phyloP scores from a whole-genome alignment of 805 yeast species.

The Wickerhamomyces hampshirensis region DNA sequence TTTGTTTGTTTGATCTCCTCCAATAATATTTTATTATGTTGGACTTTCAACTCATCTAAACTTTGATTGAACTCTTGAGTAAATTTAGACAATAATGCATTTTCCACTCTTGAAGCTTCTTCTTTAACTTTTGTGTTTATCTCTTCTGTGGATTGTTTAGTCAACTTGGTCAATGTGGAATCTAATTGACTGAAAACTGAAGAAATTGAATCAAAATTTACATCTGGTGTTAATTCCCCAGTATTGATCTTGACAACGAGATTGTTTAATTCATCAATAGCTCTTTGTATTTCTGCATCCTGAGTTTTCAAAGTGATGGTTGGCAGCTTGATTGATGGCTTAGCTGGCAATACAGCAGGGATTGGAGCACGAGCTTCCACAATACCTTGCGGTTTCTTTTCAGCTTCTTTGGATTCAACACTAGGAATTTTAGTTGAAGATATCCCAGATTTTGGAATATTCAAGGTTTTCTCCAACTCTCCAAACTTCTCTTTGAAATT shows the following conservation, averaged over 20 bases:
- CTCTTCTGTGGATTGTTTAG: constrained; percentile 8
- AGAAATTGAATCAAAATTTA: constrained; percentile 12
- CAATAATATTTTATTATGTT: constrained; percentile 51
- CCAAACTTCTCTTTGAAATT: constrained; percentile 34
- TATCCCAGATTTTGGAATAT: constrained; percentile 37
- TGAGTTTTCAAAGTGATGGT: constrained; percentile 27
- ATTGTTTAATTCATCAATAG: constrained; percentile 22
- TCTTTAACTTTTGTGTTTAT: constrained; percentile 19
- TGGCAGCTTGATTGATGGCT: constrained; percentile 14
- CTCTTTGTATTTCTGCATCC: constrained; percentile 23
- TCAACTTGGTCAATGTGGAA: constrained; percentile 14
- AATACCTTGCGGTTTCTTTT: constrained; percentile 8
- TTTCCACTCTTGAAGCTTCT: constrained; percentile 35
- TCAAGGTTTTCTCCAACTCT: constrained; percentile 34
- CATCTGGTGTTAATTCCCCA: constrained; percentile 15
- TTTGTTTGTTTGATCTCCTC: constrained; percentile 66
- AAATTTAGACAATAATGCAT: constrained; percentile 53
- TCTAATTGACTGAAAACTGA: constrained; percentile 18
- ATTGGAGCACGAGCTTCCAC: constrained; percentile 7
- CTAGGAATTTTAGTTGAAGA: constrained; percentile 28
- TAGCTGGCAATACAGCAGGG: background rate
- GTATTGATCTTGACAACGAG: constrained; percentile 21
- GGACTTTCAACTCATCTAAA: constrained; percentile 53
- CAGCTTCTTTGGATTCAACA: constrained; percentile 15
- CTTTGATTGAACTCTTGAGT: constrained; percentile 58